Conservation (phyloP, 495 filamentous ascomycete species). For the Umbilicaria muhlenbergii region DNA sequence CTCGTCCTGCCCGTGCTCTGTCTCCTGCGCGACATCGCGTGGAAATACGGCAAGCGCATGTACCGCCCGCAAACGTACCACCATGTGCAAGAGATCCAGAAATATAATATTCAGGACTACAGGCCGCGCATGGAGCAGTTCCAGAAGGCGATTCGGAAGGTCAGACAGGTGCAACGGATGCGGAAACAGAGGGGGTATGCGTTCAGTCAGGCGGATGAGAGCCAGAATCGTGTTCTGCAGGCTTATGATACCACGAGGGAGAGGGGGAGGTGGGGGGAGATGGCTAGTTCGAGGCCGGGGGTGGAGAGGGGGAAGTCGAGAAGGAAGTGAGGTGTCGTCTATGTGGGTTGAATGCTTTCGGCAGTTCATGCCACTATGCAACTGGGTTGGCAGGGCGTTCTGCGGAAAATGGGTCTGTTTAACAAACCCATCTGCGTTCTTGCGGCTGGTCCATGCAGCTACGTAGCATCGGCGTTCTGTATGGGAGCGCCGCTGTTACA, state of each 20-base stretch:
- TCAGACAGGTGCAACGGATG: slow-evolving; percentile 97
- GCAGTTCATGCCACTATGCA: no score
- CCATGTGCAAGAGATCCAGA: slow-evolving; percentile 99
- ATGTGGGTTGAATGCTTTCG: no score
- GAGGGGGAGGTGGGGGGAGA: slow-evolving; percentile 88
- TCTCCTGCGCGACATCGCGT: slow-evolving; percentile 73
- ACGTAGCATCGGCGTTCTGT: no score
- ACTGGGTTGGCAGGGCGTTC: no score
- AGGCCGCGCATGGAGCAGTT: slow-evolving; percentile 99
- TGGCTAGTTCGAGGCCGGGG: slow-evolving; percentile 53
- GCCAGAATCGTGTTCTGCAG: slow-evolving; percentile 80
- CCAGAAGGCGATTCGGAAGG: slow-evolving; percentile 98
- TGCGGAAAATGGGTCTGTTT: no score
- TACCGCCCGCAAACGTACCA: slow-evolving; percentile 93
- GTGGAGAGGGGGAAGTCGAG: slow-evolving; percentile 14
- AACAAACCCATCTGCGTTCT: no score
- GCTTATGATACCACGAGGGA: slow-evolving; percentile 93
- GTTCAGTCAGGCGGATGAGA: slow-evolving; percentile 95
- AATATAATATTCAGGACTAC: slow-evolving; percentile 99
- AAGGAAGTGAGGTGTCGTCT: slow-evolving; percentile 3
- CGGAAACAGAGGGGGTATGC: slow-evolving; percentile 97
- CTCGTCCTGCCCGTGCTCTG: slow-evolving; percentile 68
- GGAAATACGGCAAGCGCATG: slow-evolving; percentile 85
- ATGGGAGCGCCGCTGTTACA: no score
- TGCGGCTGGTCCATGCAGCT: no score